Evolutionary conservation across 2,329 filamentous ascomycete genomes (phyloP).

Genomic region (Fusarium citri): DNA sequence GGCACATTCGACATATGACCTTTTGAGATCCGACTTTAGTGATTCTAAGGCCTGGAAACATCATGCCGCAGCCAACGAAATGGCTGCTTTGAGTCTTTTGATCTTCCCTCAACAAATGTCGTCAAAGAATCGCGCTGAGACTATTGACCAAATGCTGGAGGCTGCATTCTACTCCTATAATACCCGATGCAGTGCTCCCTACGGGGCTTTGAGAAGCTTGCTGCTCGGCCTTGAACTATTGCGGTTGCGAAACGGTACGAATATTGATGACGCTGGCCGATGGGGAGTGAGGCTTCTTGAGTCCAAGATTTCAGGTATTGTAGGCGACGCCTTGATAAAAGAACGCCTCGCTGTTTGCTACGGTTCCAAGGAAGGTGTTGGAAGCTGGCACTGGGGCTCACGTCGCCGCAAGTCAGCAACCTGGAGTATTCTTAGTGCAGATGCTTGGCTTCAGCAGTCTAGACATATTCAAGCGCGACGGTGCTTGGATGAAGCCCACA

Average conservation of each 20-base stretch:
- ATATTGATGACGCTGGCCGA: conserved; percentile 85
- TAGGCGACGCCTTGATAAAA: conserved; percentile 85
- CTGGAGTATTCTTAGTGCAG: conserved; percentile 86
- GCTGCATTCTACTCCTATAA: conserved; percentile 93
- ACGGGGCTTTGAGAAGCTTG: conserved; percentile 83
- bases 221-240: conserved; percentile 84
- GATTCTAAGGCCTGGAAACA: conserved; percentile 98
- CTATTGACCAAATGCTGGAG: conserved; percentile 87
- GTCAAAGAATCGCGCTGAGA: conserved; percentile 82
- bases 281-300: conserved; percentile 88
- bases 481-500: conserved; percentile 77
- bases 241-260: conserved; percentile 80
- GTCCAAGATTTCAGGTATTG: conserved; percentile 75
- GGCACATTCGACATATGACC: conserved; percentile 90
- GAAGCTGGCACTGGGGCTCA: conserved; percentile 74
- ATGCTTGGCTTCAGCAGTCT: conserved; percentile 82
- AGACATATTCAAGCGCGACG: conserved; percentile 83
- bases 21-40: conserved; percentile 87
- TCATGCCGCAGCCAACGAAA: conserved; percentile 93
- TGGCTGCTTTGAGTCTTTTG: conserved; percentile 87
- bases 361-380: conserved; percentile 75
- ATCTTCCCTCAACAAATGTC: conserved; percentile 78
- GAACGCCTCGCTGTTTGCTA: conserved; percentile 91
- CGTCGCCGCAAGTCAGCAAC: conserved; percentile 87
- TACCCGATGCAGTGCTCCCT: conserved; percentile 82